Evolutionary conservation across 352 stramenopile genomes (phyloP).

Genomic region (Peronosclerospora sorghi): DNA sequence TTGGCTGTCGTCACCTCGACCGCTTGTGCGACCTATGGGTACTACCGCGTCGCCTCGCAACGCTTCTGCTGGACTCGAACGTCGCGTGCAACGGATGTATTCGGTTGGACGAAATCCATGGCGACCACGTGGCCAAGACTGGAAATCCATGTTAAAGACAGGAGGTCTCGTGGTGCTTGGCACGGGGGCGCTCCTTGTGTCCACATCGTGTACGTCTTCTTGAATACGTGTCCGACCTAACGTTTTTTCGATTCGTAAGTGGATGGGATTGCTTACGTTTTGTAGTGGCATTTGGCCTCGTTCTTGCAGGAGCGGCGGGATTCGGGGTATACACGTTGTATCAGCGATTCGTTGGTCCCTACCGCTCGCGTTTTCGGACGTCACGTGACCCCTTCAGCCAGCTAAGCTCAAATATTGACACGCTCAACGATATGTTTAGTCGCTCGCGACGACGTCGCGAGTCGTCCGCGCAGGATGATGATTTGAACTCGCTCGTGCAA

Average conservation of each 20-base stretch:
- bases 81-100: slow-evolving; percentile 8
- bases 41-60: background rate
- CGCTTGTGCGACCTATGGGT: slow-evolving; percentile 1
- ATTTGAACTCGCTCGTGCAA: slow-evolving; percentile 39
- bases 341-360: slow-evolving; percentile 42
- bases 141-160: slow-evolving; percentile 44
- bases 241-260: background rate
- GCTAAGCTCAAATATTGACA: slow-evolving; percentile 38
- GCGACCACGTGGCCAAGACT: slow-evolving; percentile 25
- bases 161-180: slow-evolving; percentile 50
- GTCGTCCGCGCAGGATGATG: slow-evolving; percentile 19
- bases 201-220: slow-evolving; percentile 42
- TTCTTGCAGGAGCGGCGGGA: slow-evolving; percentile 51
- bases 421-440: slow-evolving; percentile 32
- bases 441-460: slow-evolving; percentile 14
- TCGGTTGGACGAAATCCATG: slow-evolving; percentile 29
- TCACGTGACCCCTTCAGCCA: slow-evolving; percentile 27
- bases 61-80: no score
- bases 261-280: background rate
- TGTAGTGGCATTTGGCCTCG: slow-evolving; percentile 58
- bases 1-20: slow-evolving; percentile 4
- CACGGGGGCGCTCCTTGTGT: slow-evolving; percentile 41
- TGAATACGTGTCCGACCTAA: background rate
- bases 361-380: slow-evolving; percentile 22
- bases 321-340: slow-evolving; percentile 71